A percentile compares a stretch with the other conserved stretches of the same genome.
These are phyloP conservation scores for Brachypodium distachyon DNA, from an alignment of 202 grass and related monocot genomes.

Conservation along the genomic window DNA sequence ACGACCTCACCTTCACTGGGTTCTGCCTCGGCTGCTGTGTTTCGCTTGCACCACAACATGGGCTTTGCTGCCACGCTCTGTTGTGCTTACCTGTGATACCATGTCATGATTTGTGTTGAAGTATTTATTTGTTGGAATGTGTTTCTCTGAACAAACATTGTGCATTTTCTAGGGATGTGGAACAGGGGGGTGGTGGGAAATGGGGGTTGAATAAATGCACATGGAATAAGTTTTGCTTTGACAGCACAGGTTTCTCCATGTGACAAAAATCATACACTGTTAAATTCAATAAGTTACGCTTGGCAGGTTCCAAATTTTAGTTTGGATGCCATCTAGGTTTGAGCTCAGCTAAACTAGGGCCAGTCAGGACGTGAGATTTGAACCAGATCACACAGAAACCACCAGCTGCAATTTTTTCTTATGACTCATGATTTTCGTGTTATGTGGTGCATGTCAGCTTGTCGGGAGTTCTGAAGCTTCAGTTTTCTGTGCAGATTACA, in stretches of 20 bases:
- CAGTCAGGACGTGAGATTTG: not conserved
- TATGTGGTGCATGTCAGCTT: not conserved
- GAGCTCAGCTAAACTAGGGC: not conserved
- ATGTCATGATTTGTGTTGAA: not conserved
- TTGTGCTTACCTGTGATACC: not conserved
- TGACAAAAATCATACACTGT: not conserved
- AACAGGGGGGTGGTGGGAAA: not conserved
- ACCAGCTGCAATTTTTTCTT: not conserved
- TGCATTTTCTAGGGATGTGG: not conserved
- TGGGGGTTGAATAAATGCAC: not conserved
- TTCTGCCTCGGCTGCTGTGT: not conserved
- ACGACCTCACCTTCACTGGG: not conserved
- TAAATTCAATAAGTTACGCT: not conserved
- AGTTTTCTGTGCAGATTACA: conserved; percentile 52
- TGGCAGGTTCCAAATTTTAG: not conserved
- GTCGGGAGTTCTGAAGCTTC: not conserved
- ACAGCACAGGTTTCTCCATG: not conserved
- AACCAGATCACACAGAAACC: not conserved
- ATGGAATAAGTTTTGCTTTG: not conserved
- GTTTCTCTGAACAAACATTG: no score
- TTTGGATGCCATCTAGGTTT: not conserved
- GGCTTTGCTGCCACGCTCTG: not conserved
- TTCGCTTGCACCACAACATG: not conserved
- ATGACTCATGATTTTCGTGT: not conserved
- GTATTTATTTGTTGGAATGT: not conserved